Conservation (phyloP, 441 rosid species). For the Aquilaria agallochum region DNA sequence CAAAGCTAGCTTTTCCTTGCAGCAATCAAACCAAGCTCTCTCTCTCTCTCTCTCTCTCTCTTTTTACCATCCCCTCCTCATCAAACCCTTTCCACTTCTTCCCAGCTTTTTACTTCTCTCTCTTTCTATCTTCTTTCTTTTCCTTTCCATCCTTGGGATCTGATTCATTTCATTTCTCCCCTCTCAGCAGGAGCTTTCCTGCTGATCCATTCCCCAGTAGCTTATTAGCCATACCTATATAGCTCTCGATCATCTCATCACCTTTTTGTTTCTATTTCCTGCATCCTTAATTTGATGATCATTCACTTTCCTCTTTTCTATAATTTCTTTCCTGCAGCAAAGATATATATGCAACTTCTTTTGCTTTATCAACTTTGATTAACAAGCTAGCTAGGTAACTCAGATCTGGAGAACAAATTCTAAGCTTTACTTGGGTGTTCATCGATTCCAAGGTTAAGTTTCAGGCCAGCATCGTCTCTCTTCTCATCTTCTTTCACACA, state of each 20-base stretch:
- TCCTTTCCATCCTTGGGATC: slow-evolving; percentile 48
- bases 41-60: background rate
- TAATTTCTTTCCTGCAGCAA: slow-evolving; percentile 15
- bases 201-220: too few species aligned
- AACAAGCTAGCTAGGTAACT: slow-evolving; percentile 12
- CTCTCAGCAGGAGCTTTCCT: slow-evolving; percentile 10
- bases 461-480: slow-evolving; percentile 13
- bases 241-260: too few species aligned
- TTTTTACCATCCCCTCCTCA: slow-evolving; percentile 28
- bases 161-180: slow-evolving; percentile 21
- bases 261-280: slow-evolving; percentile 15
- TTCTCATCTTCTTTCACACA: too few species aligned
- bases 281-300: background rate
- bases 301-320: slow-evolving; percentile 7
- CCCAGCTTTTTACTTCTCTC: slow-evolving; percentile 42
- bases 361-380: slow-evolving; percentile 16
- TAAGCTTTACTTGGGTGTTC: slow-evolving; percentile 6
- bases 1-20: slow-evolving; percentile 45
- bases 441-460: slow-evolving; percentile 23
- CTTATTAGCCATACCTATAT: too few species aligned
- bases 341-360: slow-evolving; percentile 15
- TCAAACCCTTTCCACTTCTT: slow-evolving; percentile 58
- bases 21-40: slow-evolving; percentile 71
- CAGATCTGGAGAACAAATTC: slow-evolving; percentile 33
- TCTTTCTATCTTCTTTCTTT: slow-evolving; percentile 19